Evolutionary conservation across 2,329 filamentous ascomycete genomes (phyloP).

Genomic region (Cladosporium phlei): DNA sequence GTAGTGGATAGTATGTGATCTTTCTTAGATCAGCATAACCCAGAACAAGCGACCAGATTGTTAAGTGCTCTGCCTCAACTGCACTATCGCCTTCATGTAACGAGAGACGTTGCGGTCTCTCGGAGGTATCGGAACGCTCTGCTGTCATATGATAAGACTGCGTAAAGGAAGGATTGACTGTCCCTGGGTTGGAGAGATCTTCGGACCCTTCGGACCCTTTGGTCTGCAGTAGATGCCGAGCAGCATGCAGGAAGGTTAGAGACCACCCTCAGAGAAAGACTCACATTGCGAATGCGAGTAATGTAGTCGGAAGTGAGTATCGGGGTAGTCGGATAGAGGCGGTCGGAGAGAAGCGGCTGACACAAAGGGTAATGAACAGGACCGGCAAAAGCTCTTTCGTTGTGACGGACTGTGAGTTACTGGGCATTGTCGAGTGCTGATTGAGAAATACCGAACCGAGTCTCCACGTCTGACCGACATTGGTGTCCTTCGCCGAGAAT

Average conservation of each 20-base stretch:
- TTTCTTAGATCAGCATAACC: slow-evolving; percentile 3
- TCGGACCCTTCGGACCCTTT: slow-evolving; percentile 6
- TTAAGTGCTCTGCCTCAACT: neutral
- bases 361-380: too few relatives aligned
- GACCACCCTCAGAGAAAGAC: neutral
- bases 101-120: slow-evolving; percentile 1
- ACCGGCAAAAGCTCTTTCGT: too few relatives aligned
- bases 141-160: slow-evolving; percentile 5
- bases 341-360: too few relatives aligned
- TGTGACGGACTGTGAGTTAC: too few relatives aligned
- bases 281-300: neutral
- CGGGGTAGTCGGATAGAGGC: slow-evolving; percentile 6
- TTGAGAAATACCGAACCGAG: too few relatives aligned
- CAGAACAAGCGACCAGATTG: slow-evolving; percentile 3
- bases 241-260: slow-evolving; percentile 1
- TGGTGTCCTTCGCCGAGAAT: too few relatives aligned
- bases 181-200: neutral
- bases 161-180: slow-evolving; percentile 5
- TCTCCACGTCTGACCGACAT: too few relatives aligned
- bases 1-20: slow-evolving; percentile 8
- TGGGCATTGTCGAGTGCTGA: too few relatives aligned
- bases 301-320: slow-evolving; percentile 6
- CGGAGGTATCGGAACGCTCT: slow-evolving; percentile 6
- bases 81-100: neutral
- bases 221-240: slow-evolving; percentile 6